Percentiles rank a stretch among this genome's conserved stretches.
These are phyloP conservation scores for Batrachochytrium dendrobatidis DNA, from an alignment of 371 early-diverging fungal genomes.

Conservation along the genomic window DNA sequence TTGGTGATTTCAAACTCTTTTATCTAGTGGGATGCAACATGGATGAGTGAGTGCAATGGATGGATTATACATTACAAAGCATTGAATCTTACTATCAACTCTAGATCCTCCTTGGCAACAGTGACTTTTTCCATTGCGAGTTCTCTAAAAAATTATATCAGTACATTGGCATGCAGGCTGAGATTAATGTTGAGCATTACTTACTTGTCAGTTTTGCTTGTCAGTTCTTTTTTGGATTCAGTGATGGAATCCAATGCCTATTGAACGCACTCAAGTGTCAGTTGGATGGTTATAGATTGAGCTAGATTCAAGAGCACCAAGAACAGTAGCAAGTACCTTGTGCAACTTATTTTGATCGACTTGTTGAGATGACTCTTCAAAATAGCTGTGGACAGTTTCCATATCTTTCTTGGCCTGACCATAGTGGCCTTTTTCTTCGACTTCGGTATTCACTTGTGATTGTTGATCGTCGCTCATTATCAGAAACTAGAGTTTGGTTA, in stretches of 20 bases:
- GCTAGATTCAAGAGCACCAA: not conserved
- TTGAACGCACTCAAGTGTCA: not conserved
- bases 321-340: not conserved
- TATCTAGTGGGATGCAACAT: too few species aligned
- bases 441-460: too few species aligned
- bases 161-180: not conserved
- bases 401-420: not conserved
- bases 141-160: not conserved
- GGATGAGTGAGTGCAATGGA: not conserved
- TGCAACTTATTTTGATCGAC: not conserved
- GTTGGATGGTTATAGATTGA: not conserved
- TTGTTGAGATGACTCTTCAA: not conserved
- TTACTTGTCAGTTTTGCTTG: not conserved
- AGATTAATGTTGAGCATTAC: not conserved
- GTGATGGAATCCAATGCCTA: not conserved
- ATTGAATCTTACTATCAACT: not conserved
- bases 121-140: not conserved
- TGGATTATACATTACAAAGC: not conserved
- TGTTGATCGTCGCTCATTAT: too few species aligned
- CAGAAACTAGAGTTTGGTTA: too few species aligned
- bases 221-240: not conserved
- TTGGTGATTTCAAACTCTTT: not conserved
- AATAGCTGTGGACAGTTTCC: not conserved
- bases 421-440: not conserved
- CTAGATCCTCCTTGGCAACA: not conserved